Conservation (phyloP, 2,329 filamentous ascomycete genomes). For the Dactylellina parvicollis region DNA sequence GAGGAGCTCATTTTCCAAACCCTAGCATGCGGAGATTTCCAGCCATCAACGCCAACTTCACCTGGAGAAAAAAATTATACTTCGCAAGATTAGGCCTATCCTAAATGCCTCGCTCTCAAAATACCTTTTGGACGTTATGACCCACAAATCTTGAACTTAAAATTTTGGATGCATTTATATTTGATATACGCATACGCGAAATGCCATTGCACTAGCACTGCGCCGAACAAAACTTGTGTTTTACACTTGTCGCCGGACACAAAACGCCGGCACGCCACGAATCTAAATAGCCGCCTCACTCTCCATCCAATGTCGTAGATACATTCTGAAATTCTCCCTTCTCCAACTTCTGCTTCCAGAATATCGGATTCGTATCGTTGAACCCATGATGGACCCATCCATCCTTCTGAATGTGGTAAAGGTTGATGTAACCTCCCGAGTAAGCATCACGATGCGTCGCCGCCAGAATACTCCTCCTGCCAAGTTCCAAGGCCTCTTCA, state of each 20-base stretch:
- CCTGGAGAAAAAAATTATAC: too few species aligned
- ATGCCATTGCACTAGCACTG: too few species aligned
- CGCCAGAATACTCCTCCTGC: constrained; percentile 89
- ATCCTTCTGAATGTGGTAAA: constrained; percentile 98
- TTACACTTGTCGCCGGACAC: background rate
- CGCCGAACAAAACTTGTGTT: too few species aligned
- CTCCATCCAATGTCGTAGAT: constrained; percentile 67
- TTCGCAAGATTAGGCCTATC: too few species aligned
- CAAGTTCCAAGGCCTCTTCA: constrained; percentile 89
- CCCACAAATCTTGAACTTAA: background rate
- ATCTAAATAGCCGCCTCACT: background rate
- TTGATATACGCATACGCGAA: background rate
- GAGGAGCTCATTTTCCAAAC: too few species aligned
- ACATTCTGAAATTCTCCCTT: constrained; percentile 99
- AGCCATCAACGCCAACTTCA: too few species aligned
- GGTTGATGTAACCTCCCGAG: constrained; percentile 97
- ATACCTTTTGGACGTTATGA: too few species aligned
- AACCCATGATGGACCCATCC: constrained; percentile 99
- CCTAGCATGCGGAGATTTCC: too few species aligned
- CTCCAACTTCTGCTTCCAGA: constrained; percentile 99
- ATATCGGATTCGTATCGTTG: constrained; percentile 97
- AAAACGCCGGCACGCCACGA: background rate
- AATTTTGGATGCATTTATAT: background rate
- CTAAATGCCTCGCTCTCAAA: too few species aligned
- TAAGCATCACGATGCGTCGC: constrained; percentile 98